Percentiles rank a stretch among this genome's conserved stretches.
phyloP scores from a whole-genome alignment of 441 rosid species.

The Pelargonium australe region DNA sequence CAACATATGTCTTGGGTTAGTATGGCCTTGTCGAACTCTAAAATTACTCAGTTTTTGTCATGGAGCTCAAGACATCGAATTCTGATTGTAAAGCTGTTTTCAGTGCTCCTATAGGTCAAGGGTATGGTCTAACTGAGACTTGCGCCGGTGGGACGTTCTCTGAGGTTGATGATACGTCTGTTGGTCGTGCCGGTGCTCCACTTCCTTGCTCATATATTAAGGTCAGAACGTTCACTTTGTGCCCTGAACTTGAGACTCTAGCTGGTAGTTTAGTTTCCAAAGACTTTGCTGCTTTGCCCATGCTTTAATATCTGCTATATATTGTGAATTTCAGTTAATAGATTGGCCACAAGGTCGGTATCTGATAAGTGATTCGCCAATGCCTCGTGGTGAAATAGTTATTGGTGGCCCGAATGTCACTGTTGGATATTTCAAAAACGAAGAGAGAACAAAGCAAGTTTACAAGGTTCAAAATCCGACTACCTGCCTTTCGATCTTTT shows the following conservation, averaged over 20 bases:
- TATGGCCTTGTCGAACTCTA: constrained; percentile 21
- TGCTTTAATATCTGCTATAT: not conserved
- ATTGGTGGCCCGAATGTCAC: constrained; percentile 94
- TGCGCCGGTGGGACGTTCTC: constrained; percentile 97
- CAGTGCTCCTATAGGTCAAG: constrained; percentile 98
- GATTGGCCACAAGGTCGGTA: constrained; percentile 98
- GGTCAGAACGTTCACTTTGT: constrained; percentile 33
- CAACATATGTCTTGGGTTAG: constrained; percentile 95
- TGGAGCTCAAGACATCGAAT: constrained; percentile 10
- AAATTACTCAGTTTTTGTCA: not conserved
- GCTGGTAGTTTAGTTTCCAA: not conserved
- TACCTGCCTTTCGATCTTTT: constrained; percentile 13
- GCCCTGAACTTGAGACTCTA: not conserved
- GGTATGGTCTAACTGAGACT: constrained; percentile 97
- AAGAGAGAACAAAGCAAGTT: constrained; percentile 72
- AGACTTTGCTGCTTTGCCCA: too few species aligned
- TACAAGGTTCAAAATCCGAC: constrained; percentile 53
- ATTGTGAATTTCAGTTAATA: constrained; percentile 56
- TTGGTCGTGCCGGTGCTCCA: constrained; percentile 97
- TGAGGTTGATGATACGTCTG: constrained; percentile 90
- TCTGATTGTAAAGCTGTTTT: constrained; percentile 21
- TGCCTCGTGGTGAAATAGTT: constrained; percentile 94
- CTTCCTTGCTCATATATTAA: constrained; percentile 85
- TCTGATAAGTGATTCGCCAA: constrained; percentile 62
- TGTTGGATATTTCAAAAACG: constrained; percentile 83